These are phyloP conservation scores for Acanthamoeba lenticulata DNA, from an alignment of 208 protist species.

Conservation along the genomic window DNA sequence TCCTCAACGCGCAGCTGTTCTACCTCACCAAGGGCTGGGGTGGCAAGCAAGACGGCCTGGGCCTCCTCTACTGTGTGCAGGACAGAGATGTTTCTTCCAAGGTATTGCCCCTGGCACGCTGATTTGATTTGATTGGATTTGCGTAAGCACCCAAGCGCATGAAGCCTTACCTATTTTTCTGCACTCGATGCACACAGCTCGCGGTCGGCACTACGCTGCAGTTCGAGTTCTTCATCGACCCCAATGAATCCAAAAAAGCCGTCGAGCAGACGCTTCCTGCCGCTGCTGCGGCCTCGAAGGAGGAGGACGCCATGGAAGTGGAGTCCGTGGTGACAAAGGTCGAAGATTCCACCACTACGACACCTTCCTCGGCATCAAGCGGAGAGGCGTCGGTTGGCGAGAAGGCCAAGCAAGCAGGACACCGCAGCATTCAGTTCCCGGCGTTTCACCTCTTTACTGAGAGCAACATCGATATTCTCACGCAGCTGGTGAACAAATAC, in stretches of 20 bases:
- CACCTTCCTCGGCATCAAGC: background rate
- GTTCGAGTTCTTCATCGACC: conserved; percentile 61
- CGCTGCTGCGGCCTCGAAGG: background rate
- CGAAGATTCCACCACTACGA: background rate
- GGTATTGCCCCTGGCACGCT: background rate
- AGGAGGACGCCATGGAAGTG: conserved; percentile 31
- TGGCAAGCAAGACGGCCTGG: conserved; percentile 54
- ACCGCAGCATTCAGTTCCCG: conserved; percentile 19
- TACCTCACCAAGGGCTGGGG: conserved; percentile 66
- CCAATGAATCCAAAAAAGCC: conserved; percentile 6
- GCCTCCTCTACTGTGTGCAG: conserved; percentile 39
- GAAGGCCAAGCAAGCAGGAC: background rate
- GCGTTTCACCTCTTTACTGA: conserved; percentile 37
- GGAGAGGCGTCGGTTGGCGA: background rate
- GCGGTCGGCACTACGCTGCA: conserved; percentile 42
- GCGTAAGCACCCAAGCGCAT: no score
- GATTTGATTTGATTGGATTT: background rate
- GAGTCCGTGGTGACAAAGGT: background rate
- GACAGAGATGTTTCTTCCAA: conserved; percentile 47
- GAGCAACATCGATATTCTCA: conserved; percentile 40
- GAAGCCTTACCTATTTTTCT: background rate
- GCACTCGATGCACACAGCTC: background rate
- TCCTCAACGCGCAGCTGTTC: conserved; percentile 49
- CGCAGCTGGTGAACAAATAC: conserved; percentile 58
- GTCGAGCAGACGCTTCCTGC: background rate